Evolutionary conservation across 305 asterid genomes (phyloP), one percentile per base, ranked within the genome.

Genomic region (Rubia occidens): DNA sequence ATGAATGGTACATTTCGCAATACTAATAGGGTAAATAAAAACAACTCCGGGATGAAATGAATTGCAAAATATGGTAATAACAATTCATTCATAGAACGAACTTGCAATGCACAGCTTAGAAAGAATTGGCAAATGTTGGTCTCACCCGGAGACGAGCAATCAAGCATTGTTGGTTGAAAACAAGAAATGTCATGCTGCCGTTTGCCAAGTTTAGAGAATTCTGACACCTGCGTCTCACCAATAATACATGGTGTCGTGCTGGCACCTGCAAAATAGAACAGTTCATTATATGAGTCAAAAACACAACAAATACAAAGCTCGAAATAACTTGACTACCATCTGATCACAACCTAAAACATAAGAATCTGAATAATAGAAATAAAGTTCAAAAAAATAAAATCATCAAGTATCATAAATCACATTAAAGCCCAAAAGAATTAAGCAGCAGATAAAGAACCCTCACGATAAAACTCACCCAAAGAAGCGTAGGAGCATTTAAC

Each of bases 151-250:
- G 72, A 55, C 64, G 43, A 71, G 64, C 26, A 72, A 67, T 69
- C 77, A 24, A 82, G 60, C 65, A 55, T 40, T 67, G 69, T 62
- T 45, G 72, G 71, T 53, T 77, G 83, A 56, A 61, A 67, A 6
- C 26, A 45, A 65, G 73, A 65, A 43, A 70, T 71, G 56, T 74
- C 73, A 60, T 49, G 13, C 61, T 54, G 66, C 79, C 75, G 68
- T 59, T 79, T 78, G 43, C 75, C 63, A 29, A 68, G 44, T 56
- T 77, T 79, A 63, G 72, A 60, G 58, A 72, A 71, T 75, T 88
- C 89, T 1, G 89, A 79, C 32, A 80, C 70, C 11, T 91, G 96
- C 8, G 94, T 87, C 77, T 87, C 96, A 15, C 74, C 84, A 81
- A 85, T 91, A 68, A 86, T 67, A 14, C 71, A 80, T 70, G 79